Base-by-base conservation (phyloP, 1,284 basidiomycete genomes). In the Cryptococcus deneoformans region DNA sequence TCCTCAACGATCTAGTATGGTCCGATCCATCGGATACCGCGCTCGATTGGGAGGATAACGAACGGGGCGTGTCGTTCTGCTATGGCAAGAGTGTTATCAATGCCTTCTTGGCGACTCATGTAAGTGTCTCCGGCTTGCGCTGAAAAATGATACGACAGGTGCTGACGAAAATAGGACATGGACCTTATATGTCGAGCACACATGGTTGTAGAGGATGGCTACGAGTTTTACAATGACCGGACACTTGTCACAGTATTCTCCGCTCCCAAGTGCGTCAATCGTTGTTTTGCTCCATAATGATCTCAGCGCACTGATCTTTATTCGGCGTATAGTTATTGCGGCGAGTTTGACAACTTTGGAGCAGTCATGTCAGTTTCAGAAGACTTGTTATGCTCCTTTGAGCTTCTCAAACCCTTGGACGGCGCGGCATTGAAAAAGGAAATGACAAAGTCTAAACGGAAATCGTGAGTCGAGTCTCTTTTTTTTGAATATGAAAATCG, bases 151-250 rank as follows among this genome's bases (percentile, higher is more conserved):
- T n/a, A n/a, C n/a, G n/a, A n/a, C n/a, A n/a, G n/a, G n/a, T n/a
- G n/a, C n/a, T n/a, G n/a, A n/a, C n/a, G n/a, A n/a, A n/a, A n/a
- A n/a, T n/a, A n/a, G n/a, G 96, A 99, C 79, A 99, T 99, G 87
- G 96, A 99, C 79, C 83, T 99, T 62, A 99, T 99, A 79, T 99
- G 96, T 80, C 87, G 96, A 53, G 96, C 96, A 44, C 96, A 99
- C 79, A 99, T 99, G 96, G 96, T 99, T 42, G 96, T 99, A 54
- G 96, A 99, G 76, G 92, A 94, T 72, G 96, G 95, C 2, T 99
- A 99, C 75, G 96, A 99, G 81, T 99, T 99, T 75, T 99, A 96
- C 92, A 98, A 99, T 72, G 96, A 99, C 70, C 84, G 96, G 62
- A 98, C 95, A 53, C 80, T 99, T 64, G 96, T 99, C 48, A 99